These are phyloP conservation scores for Oryza glumipatula DNA, from an alignment of 176 grass and related monocot genomes.

Conservation along the genomic window DNA sequence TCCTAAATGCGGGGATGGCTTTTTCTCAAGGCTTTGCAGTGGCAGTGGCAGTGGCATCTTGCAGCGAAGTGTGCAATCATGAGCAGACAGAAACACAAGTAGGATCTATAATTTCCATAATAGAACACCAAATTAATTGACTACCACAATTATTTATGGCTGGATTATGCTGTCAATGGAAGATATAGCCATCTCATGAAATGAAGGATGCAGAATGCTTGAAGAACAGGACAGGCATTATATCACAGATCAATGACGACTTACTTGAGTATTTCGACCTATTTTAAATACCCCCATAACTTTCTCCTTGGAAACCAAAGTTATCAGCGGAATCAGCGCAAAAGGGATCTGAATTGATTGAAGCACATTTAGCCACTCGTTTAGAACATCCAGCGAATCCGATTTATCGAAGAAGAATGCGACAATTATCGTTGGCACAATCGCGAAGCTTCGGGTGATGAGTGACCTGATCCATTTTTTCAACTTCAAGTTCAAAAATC, in stretches of 20 bases:
- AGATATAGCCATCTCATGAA: background rate
- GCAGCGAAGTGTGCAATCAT: background rate
- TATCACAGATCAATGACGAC: background rate
- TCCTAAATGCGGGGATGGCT: background rate
- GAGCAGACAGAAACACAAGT: background rate
- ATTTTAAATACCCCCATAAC: conserved; percentile 95
- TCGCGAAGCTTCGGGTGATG: conserved; percentile 93
- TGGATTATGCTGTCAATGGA: background rate
- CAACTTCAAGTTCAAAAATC: conserved; percentile 83
- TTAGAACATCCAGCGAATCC: conserved; percentile 88
- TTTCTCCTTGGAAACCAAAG: conserved; percentile 88
- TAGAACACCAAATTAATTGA: background rate
- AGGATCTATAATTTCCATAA: background rate
- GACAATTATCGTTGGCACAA: conserved; percentile 88
- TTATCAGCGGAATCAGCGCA: conserved; percentile 87
- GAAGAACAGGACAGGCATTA: background rate
- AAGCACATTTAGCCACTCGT: conserved; percentile 97
- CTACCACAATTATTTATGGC: background rate
- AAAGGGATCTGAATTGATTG: conserved; percentile 98
- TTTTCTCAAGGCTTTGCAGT: background rate
- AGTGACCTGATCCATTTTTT: conserved; percentile 95
- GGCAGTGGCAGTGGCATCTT: background rate
- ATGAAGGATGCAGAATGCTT: background rate
- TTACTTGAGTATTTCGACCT: conserved; percentile 71
- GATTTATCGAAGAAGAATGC: conserved; percentile 83